Percentiles rank a stretch among this genome's conserved stretches.
phyloP scores from a whole-genome alignment of 805 yeast species.

The Candida corydali region DNA sequence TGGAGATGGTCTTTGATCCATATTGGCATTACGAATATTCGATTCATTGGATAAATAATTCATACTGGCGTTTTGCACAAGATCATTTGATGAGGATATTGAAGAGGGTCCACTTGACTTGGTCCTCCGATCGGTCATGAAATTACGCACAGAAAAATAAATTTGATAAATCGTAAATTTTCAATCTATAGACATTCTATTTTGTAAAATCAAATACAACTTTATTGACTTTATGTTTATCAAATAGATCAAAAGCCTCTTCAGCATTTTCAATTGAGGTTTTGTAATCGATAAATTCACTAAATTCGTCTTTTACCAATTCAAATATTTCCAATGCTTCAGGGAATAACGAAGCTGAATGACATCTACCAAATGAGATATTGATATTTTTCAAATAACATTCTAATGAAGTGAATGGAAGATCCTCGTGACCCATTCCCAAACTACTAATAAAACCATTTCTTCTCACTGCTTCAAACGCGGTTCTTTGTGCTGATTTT shows the following conservation, averaged over 20 bases:
- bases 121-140: no score
- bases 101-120: no score
- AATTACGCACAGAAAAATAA: no score
- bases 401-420: conserved; percentile 56
- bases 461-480: conserved; percentile 51
- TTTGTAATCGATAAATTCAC: conserved; percentile 48
- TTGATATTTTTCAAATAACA: conserved; percentile 55
- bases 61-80: neutral
- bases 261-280: conserved; percentile 42
- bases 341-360: conserved; percentile 51
- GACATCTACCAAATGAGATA: conserved; percentile 61
- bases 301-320: conserved; percentile 40
- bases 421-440: conserved; percentile 56
- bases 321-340: conserved; percentile 50
- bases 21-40: neutral
- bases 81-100: neutral
- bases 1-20: neutral
- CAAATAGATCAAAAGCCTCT: conserved; percentile 48
- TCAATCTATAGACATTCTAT: no score
- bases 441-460: conserved; percentile 56
- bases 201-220: conserved; percentile 41
- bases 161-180: no score
- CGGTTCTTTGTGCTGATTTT: conserved; percentile 45
- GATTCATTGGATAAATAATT: conserved; percentile 6
- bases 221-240: conserved; percentile 50